Base-by-base conservation (phyloP, 352 stramenopile species). In the Phytopythium vexans region DNA sequence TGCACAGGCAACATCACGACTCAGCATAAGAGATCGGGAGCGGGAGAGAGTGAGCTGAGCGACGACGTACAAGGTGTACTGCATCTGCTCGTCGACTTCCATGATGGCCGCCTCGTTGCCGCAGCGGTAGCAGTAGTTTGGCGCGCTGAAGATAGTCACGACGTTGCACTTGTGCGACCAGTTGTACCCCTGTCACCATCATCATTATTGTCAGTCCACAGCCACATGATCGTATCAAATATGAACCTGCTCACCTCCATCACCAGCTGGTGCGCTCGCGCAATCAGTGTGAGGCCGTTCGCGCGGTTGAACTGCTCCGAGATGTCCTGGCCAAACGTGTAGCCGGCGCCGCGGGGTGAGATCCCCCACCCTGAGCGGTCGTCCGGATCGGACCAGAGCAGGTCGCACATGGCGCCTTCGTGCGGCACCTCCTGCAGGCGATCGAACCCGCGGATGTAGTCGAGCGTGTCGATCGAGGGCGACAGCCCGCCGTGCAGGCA, bases 51-150 rank as follows among this genome's bases (percentile, higher is more conserved):
- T 10, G 32, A 52, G 35, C 16, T 52, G 7, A 36, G 31, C 3
- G 15, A 7, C 6, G 21, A 85, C 85, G 80, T 89, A 97, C 88
- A 98, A 98, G 71, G 86, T 96, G 60, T 97, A 97, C 54, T 96
- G 84, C 82, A 98, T 94, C 62, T 97, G 84, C 65, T 98, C 94
- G 58, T 97, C 92, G 51, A 98, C 89, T 60, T 98, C 93, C 88
- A 98, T 97, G 70, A 99, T 98, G 9, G 97, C 97, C 4, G 96
- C 96, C 49, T 99, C 87, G 70, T 99, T 99, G 27, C 96, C 96
- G 66, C 96, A 99, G 45, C 96, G 86, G 76, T 99, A 99, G 76
- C 97, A 99, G 73, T 99, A 99, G 76, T 99, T 99, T 12, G 97
- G 97, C 40, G 97, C 97, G 36, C 88, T 98, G 74, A 99, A 99